phyloP scores from a whole-genome alignment of 768 basidiomycete species.

The Lenzites betulinus region DNA sequence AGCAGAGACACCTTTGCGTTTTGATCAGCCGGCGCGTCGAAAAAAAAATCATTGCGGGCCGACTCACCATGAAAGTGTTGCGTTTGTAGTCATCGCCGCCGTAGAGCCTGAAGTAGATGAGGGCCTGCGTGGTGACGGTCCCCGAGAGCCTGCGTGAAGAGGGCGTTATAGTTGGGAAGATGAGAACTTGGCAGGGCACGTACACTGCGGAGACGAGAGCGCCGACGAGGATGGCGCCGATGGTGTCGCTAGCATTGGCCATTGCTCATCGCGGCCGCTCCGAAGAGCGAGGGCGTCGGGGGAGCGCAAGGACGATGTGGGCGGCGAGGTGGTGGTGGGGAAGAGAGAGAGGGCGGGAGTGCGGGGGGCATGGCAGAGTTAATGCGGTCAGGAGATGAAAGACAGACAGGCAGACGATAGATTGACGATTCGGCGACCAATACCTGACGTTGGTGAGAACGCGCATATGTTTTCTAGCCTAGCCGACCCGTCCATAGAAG shows the following conservation, averaged over 20 bases:
- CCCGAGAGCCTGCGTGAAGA: conserved; percentile 20
- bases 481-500: conserved; percentile 3
- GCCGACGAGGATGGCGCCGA: conserved; percentile 25
- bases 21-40: background rate
- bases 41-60: background rate
- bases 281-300: background rate
- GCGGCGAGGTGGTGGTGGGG: conserved; percentile 11
- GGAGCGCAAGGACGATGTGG: background rate
- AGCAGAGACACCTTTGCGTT: conserved; percentile 15
- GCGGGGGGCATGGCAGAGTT: conserved; percentile 10
- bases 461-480: background rate
- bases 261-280: conserved; percentile 21
- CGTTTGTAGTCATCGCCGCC: conserved; percentile 16
- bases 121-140: conserved; percentile 21
- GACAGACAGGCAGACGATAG: conserved; percentile 13
- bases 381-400: conserved; percentile 9
- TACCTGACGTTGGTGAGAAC: conserved; percentile 23
- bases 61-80: conserved; percentile 19
- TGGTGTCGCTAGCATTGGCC: conserved; percentile 18
- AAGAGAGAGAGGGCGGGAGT: background rate
- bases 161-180: background rate
- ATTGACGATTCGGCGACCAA: conserved; percentile 15
- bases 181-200: background rate
- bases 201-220: conserved; percentile 24
- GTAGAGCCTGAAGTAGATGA: conserved; percentile 22